Conservation (phyloP, 2,329 filamentous ascomycete genomes). For the Pestalotiopsis sp. region DNA sequence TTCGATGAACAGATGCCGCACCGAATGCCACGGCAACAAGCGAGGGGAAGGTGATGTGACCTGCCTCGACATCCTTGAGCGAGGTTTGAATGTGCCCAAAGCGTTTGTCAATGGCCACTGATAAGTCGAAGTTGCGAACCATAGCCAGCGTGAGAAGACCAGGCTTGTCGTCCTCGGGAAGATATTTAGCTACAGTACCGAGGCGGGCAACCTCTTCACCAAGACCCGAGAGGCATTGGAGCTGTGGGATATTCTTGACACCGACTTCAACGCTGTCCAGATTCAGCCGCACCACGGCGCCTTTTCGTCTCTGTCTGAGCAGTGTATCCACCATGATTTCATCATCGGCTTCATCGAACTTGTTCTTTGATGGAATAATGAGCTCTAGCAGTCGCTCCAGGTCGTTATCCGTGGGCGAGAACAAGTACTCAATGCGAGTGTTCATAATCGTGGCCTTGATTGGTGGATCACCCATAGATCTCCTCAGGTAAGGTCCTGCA, state of each 20-base stretch:
- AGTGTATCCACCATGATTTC: constrained; percentile 95
- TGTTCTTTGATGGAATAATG: constrained; percentile 88
- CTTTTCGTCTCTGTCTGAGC: constrained; percentile 82
- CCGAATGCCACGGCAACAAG: constrained; percentile 79
- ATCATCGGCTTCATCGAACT: constrained; percentile 82
- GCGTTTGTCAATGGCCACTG: constrained; percentile 66
- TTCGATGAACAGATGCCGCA: constrained; percentile 63
- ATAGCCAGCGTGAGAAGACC: constrained; percentile 77
- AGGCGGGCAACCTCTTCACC: constrained; percentile 80
- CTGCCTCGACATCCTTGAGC: constrained; percentile 68
- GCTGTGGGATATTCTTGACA: constrained; percentile 64
- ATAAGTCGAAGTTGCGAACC: constrained; percentile 64
- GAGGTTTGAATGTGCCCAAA: constrained; percentile 67
- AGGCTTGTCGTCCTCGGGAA: constrained; percentile 93
- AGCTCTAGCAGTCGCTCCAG: constrained; percentile 81
- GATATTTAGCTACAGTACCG: constrained; percentile 87
- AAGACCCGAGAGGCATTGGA: constrained; percentile 71
- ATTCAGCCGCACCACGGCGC: constrained; percentile 75
- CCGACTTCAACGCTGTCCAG: constrained; percentile 66
- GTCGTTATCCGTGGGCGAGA: constrained; percentile 75
- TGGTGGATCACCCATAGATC: constrained; percentile 58
- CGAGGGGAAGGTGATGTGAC: constrained; percentile 83
- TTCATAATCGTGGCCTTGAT: constrained; percentile 66
- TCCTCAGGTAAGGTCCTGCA: constrained; percentile 67
- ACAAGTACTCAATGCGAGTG: constrained; percentile 73